These are phyloP conservation scores for Naganishia sp. DNA, from an alignment of 1,284 basidiomycete genomes.

Conservation along the genomic window DNA sequence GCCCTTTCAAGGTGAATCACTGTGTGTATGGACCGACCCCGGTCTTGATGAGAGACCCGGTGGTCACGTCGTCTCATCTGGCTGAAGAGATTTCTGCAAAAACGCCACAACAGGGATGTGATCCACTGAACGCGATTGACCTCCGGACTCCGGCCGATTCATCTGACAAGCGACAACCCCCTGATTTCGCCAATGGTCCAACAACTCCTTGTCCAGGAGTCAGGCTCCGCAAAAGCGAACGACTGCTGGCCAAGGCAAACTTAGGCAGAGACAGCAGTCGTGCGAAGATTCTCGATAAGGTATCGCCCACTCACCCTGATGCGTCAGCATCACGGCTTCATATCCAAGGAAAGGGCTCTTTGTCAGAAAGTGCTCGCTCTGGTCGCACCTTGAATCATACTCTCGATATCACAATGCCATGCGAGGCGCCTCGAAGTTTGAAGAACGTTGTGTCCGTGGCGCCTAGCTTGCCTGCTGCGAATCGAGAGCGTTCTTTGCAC, in stretches of 20 bases:
- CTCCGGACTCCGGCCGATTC: slow-evolving; percentile 7
- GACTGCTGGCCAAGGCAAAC: slow-evolving; percentile 1
- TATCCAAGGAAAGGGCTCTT: neutral
- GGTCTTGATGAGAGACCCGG: neutral
- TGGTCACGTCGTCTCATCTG: neutral
- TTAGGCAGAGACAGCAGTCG: slow-evolving; percentile 18
- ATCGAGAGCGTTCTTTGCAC: too few relatives aligned
- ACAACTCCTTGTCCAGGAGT: neutral
- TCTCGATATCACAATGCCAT: too few relatives aligned
- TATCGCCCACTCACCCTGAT: too few relatives aligned
- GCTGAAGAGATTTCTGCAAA: neutral
- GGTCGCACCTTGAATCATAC: too few relatives aligned
- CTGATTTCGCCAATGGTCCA: neutral
- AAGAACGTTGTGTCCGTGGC: too few relatives aligned
- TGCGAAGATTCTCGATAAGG: neutral
- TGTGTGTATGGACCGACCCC: neutral
- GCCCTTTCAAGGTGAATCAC: neutral
- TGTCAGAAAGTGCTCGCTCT: neutral
- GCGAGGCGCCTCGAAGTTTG: too few relatives aligned
- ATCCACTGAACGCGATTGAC: neutral
- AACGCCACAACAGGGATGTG: too few relatives aligned
- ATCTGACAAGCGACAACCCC: neutral
- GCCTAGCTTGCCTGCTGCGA: too few relatives aligned
- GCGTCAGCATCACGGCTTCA: neutral
- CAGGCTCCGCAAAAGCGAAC: neutral